These are phyloP conservation scores for Chlorella vulgaris DNA, from an alignment of 139 green algal species.

Conservation along the genomic window DNA sequence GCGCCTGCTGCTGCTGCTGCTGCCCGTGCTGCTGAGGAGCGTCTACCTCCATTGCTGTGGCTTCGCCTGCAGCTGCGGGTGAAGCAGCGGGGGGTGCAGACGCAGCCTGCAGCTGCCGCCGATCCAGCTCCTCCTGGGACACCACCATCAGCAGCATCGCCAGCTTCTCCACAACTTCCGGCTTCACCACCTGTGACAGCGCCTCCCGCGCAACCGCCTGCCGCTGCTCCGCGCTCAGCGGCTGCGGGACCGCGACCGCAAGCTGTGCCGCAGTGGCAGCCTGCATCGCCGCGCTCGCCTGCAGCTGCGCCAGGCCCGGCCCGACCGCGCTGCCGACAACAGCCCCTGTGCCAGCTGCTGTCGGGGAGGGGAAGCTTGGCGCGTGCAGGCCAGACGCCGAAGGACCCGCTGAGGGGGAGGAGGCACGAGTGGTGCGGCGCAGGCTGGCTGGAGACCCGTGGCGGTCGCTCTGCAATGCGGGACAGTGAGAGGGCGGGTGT, in stretches of 20 bases:
- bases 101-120: neutral
- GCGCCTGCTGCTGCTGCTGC: neutral
- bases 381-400: neutral
- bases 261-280: neutral
- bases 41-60: slow-evolving; percentile 13
- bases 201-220: slow-evolving; percentile 2
- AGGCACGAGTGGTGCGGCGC: neutral
- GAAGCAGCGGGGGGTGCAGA: neutral
- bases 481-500: neutral
- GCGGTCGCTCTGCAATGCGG: slow-evolving; percentile 1
- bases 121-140: slow-evolving; percentile 39
- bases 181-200: slow-evolving; percentile 37
- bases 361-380: neutral
- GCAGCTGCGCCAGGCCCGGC: slow-evolving; percentile 11
- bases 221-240: slow-evolving; percentile 19
- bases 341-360: too few relatives aligned
- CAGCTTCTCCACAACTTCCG: slow-evolving; percentile 51
- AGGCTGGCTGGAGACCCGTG: slow-evolving; percentile 7
- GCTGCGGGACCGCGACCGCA: neutral
- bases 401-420: too few relatives aligned
- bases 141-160: slow-evolving; percentile 43
- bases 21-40: neutral
- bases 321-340: slow-evolving; percentile 2
- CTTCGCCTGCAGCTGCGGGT: neutral
- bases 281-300: neutral